A percentile compares a stretch with the other conserved stretches of the same genome.
phyloP scores from a whole-genome alignment of 2,329 filamentous ascomycete species.

The Zasmidium angulare region DNA sequence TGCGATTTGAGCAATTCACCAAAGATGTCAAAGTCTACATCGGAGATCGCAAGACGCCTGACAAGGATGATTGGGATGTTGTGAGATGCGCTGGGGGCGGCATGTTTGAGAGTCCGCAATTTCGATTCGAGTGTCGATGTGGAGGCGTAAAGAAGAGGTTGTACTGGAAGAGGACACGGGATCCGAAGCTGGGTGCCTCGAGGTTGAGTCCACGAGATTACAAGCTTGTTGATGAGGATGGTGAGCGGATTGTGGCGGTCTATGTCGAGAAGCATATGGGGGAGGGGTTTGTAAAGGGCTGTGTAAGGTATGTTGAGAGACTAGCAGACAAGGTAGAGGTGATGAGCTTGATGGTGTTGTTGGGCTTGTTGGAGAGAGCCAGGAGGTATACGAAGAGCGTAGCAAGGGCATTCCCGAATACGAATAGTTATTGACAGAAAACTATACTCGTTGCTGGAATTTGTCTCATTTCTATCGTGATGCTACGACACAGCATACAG shows the following conservation, averaged over 20 bases:
- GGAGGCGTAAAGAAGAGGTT: constrained; percentile 4
- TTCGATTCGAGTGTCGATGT: constrained; percentile 7
- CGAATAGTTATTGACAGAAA: neutral
- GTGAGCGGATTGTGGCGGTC: constrained; percentile 18
- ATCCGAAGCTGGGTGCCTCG: constrained; percentile 17
- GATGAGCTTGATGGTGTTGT: constrained; percentile 16
- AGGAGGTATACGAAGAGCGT: constrained; percentile 8
- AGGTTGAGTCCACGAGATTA: constrained; percentile 14
- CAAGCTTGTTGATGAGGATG: constrained; percentile 18
- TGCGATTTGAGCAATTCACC: constrained; percentile 8
- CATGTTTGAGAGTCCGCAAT: constrained; percentile 9
- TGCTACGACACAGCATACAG: too few species aligned
- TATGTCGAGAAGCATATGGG: constrained; percentile 16
- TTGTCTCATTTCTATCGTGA: too few species aligned
- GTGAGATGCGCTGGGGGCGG: constrained; percentile 12
- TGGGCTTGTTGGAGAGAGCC: constrained; percentile 14
- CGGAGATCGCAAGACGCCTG: constrained; percentile 16
- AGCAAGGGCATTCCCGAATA: constrained; percentile 5
- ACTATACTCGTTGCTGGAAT: too few species aligned
- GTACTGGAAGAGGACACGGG: constrained; percentile 17
- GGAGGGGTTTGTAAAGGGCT: constrained; percentile 13
- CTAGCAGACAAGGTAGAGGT: constrained; percentile 16
- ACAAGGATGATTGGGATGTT: constrained; percentile 18
- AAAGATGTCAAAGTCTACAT: constrained; percentile 22
- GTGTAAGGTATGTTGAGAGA: constrained; percentile 11